These are phyloP conservation scores for Solanum sparsipilum DNA, from an alignment of 257 asterid genomes.

Conservation along the genomic window DNA sequence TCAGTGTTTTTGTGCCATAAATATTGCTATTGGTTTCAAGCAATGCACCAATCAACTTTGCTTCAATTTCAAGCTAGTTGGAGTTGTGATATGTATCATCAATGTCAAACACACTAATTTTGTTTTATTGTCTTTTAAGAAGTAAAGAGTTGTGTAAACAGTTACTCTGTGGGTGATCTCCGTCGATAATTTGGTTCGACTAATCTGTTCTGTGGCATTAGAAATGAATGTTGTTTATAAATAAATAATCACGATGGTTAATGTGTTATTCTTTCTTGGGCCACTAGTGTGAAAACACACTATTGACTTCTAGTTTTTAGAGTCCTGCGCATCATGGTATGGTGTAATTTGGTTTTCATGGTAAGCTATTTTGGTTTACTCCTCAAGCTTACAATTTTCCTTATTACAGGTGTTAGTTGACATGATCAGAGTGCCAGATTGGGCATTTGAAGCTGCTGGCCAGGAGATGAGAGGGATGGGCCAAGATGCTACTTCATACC, in stretches of 20 bases:
- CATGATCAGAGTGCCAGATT: constrained; percentile 70
- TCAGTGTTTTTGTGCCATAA: neutral
- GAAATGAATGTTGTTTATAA: neutral
- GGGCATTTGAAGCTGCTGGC: constrained; percentile 81
- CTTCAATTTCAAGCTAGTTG: neutral
- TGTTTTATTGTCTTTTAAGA: neutral
- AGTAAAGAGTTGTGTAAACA: neutral
- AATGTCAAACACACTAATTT: neutral
- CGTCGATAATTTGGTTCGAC: neutral
- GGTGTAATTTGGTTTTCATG: neutral
- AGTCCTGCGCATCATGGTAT: neutral
- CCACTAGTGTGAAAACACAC: neutral
- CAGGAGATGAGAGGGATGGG: constrained; percentile 76
- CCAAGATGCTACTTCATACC: constrained; percentile 60
- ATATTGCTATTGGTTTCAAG: neutral
- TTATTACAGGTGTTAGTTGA: constrained; percentile 47
- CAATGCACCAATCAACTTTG: neutral
- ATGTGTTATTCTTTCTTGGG: neutral
- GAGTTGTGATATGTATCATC: neutral
- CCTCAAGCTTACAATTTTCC: neutral
- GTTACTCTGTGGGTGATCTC: neutral
- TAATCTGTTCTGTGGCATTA: neutral
- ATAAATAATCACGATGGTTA: neutral
- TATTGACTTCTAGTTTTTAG: neutral
- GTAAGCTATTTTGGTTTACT: neutral